Evolutionary conservation across 345 rosid genomes (phyloP).

Genomic region (Citrus maxima): DNA sequence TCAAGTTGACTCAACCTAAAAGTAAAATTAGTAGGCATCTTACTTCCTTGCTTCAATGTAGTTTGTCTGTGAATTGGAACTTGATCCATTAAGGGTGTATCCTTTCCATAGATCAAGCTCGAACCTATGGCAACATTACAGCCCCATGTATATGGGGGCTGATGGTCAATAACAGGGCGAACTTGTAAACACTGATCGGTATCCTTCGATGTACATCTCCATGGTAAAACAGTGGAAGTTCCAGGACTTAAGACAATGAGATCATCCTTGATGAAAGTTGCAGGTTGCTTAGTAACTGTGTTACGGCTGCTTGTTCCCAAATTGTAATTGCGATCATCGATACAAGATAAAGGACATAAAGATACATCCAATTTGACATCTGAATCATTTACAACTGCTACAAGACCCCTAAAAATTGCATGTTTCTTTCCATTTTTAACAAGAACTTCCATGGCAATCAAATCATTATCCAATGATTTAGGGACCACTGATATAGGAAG

Average conservation of each 20-base stretch:
- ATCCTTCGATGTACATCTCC: constrained; percentile 69
- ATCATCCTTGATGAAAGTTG: constrained; percentile 15
- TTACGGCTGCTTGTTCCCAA: constrained; percentile 39
- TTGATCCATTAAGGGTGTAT: constrained; percentile 70
- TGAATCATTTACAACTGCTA: constrained; percentile 77
- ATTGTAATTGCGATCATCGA: constrained; percentile 31
- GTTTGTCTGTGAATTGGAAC: constrained; percentile 57
- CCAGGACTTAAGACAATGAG: constrained; percentile 52
- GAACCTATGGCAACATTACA: constrained; percentile 51
- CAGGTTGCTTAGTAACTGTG: constrained; percentile 27
- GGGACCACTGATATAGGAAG: constrained; percentile 87
- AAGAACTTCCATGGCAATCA: constrained; percentile 78
- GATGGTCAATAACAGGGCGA: constrained; percentile 59
- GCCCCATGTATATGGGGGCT: constrained; percentile 71
- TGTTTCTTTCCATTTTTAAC: constrained; percentile 95
- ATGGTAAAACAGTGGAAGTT: constrained; percentile 76
- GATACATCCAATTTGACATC: constrained; percentile 75
- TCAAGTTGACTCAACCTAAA: constrained; percentile 76
- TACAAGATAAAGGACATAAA: constrained; percentile 35
- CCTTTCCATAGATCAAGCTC: constrained; percentile 55
- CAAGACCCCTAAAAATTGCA: constrained; percentile 84
- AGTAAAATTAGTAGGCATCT: constrained; percentile 38
- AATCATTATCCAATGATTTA: constrained; percentile 53
- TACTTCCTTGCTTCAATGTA: constrained; percentile 59
- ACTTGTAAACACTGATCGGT: constrained; percentile 67